Evolutionary conservation across 306 rosid species (phyloP), one percentile per base, ranked within the genome.

Genomic region (Corylus heterophylla): DNA sequence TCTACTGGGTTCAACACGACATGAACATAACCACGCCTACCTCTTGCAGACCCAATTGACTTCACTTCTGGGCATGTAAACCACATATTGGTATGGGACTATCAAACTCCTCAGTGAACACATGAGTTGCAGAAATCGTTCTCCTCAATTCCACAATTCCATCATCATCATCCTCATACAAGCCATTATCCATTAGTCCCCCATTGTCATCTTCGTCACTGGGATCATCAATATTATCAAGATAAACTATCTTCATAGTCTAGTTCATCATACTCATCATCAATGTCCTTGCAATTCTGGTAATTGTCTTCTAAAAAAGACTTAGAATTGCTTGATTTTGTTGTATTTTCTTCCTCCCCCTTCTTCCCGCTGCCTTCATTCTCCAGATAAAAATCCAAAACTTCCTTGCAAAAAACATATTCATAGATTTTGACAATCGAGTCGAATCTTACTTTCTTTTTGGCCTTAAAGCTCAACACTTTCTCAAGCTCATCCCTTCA

Each of bases 361-460:
- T 82, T 69, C 71, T 78, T 62, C 83, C 20, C 80, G 42, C n/a
- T 61, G 56, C 76, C 88, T 74, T 84, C 88, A 73, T 62, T 68
- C 69, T 77, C 83, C 3, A 18, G 74, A 50, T 69, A 76, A 48
- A 68, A 68, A 72, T 74, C 88, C 27, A 8, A 52, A 59, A 58
- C 80, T 63, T 90, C 86, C 47, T 90, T 79, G 22, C 27, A 68
- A 12, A 73, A 70, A 78, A 81, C 90, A 75, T 85, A 86, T 77
- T 95, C 98, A 37, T 89, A 91, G 75, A 94, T 86, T 74, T 86
- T 89, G 31, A 95, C 90, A 79, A 84, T 91, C 20, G 93, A 86
- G 85, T 95, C 94, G 75, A 95, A 91, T 39, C 92, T 88, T 35
- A 95, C 96, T 84, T 91, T 91, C 91, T 88, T 95, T 82, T 76